Evolutionary conservation across 768 basidiomycete species (phyloP), one percentile per base, ranked within the genome.

Genomic region (Paxillus rubicundulus): DNA sequence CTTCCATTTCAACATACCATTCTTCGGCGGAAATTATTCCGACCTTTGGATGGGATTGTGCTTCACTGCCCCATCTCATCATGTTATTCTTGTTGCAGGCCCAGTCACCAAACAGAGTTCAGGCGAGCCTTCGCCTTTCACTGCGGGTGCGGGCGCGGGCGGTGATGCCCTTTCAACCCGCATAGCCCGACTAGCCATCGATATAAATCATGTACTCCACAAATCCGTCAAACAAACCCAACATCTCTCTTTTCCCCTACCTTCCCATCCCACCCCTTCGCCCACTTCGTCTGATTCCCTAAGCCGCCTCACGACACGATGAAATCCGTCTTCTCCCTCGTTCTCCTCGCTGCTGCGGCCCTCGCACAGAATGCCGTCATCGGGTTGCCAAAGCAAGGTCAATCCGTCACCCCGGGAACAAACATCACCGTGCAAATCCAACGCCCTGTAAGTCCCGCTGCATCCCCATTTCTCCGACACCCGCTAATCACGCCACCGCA

Each of bases 381-480:
- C 33, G 74, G 74, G 8, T 62, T 62, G 18, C 82, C 82, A 5
- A 56, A 66, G 5, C 58, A 70, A 13, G 73, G 72, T 4, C 56
- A 69, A 5, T 55, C 60, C 10, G 69, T 82, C 9, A 45, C 34
- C 8, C 55, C 74, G 27, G 81, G 81, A 5, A 60, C 54, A 7
- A 57, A 60, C 10, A 37, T 82, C 30, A 72, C 62, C 4, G 75
- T 82, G 3, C 74, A 79, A 54, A 60, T 83, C 7, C 76, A 77
- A 50, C 70, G 72, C 47, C 78, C 77, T 4, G 81, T 82, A 61
- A 17, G 77, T 68, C 9, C 4, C n/a, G 3, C 20, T 20, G 53
- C 8, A 5, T 16, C 21, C 27, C 7, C 10, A 5, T 33, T 37
- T 16, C 13, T 18, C 7, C 41, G 33, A 39, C 38, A 49, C 21